A percentile compares a stretch with the other conserved stretches of the same genome.
Evolutionary conservation across 2,329 filamentous ascomycete species (phyloP).

Genomic region (Diaporthe eres): DNA sequence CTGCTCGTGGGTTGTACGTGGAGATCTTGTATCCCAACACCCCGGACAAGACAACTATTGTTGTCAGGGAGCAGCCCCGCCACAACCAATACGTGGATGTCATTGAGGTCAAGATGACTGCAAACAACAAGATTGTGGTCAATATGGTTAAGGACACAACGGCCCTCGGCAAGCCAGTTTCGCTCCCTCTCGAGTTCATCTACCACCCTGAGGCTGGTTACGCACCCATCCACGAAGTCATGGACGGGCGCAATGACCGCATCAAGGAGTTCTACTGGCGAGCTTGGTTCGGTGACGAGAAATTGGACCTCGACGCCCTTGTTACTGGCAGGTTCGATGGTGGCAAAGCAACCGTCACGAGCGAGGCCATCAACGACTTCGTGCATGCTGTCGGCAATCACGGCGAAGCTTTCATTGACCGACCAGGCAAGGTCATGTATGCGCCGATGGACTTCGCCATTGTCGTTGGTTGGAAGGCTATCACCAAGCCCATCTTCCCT

Average conservation of each 20-base stretch:
- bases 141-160: slow-evolving; percentile 95
- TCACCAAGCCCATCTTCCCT: slow-evolving; percentile 99
- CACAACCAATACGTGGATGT: slow-evolving; percentile 91
- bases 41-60: slow-evolving; percentile 85
- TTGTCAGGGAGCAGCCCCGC: slow-evolving; percentile 87
- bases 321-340: slow-evolving; percentile 93
- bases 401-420: slow-evolving; percentile 95
- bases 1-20: slow-evolving; percentile 87
- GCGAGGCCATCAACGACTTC: slow-evolving; percentile 96
- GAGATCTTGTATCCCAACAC: slow-evolving; percentile 89
- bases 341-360: slow-evolving; percentile 87
- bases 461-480: slow-evolving; percentile 98
- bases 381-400: slow-evolving; percentile 99
- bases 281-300: slow-evolving; percentile 94
- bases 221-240: slow-evolving; percentile 96
- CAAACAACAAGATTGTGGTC: slow-evolving; percentile 85
- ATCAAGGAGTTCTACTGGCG: slow-evolving; percentile 99
- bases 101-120: slow-evolving; percentile 83
- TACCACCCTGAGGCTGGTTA: slow-evolving; percentile 97
- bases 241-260: slow-evolving; percentile 94
- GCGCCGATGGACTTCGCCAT: slow-evolving; percentile 99
- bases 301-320: slow-evolving; percentile 84
- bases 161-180: slow-evolving; percentile 84
- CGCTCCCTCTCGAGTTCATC: slow-evolving; percentile 87
- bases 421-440: slow-evolving; percentile 92